These are phyloP conservation scores for Eucalyptus tenuipes DNA, from an alignment of 345 rosid genomes.

Conservation along the genomic window DNA sequence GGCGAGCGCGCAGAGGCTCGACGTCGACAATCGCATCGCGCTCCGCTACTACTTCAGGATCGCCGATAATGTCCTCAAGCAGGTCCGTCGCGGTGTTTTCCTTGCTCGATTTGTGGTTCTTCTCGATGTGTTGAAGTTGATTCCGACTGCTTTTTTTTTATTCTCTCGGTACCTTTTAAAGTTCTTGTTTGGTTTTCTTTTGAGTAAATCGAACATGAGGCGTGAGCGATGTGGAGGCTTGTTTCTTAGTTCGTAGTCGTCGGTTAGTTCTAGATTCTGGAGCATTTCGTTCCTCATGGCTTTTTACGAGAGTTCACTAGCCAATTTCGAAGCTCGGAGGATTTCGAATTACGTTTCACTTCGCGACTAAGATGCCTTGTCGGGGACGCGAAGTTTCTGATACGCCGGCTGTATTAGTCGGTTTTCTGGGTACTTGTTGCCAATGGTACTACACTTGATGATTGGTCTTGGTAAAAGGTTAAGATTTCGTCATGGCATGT, in stretches of 20 bases:
- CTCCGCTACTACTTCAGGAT: constrained; percentile 76
- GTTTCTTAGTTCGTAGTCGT: neutral
- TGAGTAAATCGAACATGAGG: neutral
- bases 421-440: neutral
- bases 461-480: neutral
- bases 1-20: constrained; percentile 53
- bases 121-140: neutral
- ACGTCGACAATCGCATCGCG: constrained; percentile 77
- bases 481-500: neutral
- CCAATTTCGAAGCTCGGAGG: neutral
- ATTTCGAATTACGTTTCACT: neutral
- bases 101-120: neutral
- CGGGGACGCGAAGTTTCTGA: neutral
- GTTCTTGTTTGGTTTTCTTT: neutral
- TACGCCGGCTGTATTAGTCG: neutral
- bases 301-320: neutral
- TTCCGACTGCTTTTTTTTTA: neutral
- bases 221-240: neutral
- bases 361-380: neutral
- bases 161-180: neutral
- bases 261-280: neutral
- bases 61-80: constrained; percentile 87
- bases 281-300: neutral
- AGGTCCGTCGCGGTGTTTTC: constrained; percentile 23
- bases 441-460: neutral